These are phyloP conservation scores for Mycena haematopus DNA, from an alignment of 768 basidiomycete species.

Conservation along the genomic window DNA sequence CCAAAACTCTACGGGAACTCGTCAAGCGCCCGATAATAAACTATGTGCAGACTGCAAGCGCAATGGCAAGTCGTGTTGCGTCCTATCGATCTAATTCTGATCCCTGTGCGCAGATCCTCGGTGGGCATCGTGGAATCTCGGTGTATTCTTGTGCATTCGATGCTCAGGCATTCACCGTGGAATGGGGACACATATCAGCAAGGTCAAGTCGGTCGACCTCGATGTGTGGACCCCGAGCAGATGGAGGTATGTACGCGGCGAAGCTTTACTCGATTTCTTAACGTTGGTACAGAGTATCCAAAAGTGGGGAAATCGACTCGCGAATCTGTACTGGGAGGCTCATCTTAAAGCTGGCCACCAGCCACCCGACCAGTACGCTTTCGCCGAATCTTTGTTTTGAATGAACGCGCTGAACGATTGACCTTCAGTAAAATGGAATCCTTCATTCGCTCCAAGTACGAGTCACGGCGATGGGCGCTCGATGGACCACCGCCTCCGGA, in stretches of 20 bases:
- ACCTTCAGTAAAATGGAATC: constrained; percentile 92
- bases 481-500: constrained; percentile 87
- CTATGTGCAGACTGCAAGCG: constrained; percentile 96
- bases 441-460: constrained; percentile 97
- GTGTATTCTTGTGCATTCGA: constrained; percentile 94
- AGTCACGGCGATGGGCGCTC: constrained; percentile 89
- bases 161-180: constrained; percentile 97
- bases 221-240: constrained; percentile 99
- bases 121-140: constrained; percentile 98
- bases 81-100: constrained; percentile 14
- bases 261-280: neutral
- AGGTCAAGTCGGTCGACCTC: constrained; percentile 96
- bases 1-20: constrained; percentile 82
- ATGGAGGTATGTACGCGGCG: constrained; percentile 69
- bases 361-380: constrained; percentile 90
- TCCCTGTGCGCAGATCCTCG: constrained; percentile 72
- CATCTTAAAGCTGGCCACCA: constrained; percentile 91
- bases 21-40: constrained; percentile 93
- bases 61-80: constrained; percentile 67
- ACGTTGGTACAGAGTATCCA: constrained; percentile 52
- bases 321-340: constrained; percentile 97
- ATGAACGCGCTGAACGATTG: neutral
- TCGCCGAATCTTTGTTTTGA: constrained; percentile 1
- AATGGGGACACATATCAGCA: constrained; percentile 98
- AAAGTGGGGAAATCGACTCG: constrained; percentile 93